A percentile compares a stretch with the other conserved stretches of the same genome.
These are phyloP conservation scores for Corchorus olitorius DNA, from an alignment of 345 rosid genomes.

Conservation along the genomic window DNA sequence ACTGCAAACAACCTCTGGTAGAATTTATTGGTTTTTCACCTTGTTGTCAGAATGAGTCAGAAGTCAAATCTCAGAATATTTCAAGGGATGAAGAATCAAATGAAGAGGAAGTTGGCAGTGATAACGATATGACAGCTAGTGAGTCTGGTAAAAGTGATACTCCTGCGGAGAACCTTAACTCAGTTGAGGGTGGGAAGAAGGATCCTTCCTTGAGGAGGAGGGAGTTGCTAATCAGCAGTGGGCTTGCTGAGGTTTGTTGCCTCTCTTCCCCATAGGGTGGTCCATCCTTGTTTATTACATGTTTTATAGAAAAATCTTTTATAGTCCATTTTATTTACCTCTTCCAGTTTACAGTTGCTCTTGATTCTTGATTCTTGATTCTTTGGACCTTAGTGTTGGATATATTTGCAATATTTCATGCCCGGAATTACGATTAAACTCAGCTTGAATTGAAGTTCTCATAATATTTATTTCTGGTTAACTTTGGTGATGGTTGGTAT, in stretches of 20 bases:
- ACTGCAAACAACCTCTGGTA: conserved; percentile 3
- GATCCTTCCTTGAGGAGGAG: conserved; percentile 74
- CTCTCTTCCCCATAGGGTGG: neutral
- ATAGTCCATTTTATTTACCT: neutral
- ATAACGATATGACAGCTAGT: conserved; percentile 29
- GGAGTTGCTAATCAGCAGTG: conserved; percentile 74
- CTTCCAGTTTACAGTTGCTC: neutral
- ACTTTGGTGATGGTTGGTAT: conserved; percentile 15
- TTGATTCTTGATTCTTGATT: neutral
- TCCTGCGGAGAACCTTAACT: conserved; percentile 33
- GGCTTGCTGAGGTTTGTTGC: conserved; percentile 87
- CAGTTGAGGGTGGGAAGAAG: conserved; percentile 64
- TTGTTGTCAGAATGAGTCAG: conserved; percentile 49
- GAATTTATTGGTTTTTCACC: conserved; percentile 9
- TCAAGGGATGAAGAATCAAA: conserved; percentile 36
- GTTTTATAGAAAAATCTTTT: neutral
- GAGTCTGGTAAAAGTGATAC: conserved; percentile 27
- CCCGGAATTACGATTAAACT: neutral
- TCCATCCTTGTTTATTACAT: neutral
- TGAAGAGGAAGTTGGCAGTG: conserved; percentile 29
- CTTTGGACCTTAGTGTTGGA: neutral
- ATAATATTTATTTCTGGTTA: neutral
- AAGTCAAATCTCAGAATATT: conserved; percentile 37
- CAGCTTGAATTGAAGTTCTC: neutral
- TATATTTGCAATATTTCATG: neutral